Evolutionary conservation across 805 yeast genomes (phyloP).

Genomic region (Maudiozyma bulderi): DNA sequence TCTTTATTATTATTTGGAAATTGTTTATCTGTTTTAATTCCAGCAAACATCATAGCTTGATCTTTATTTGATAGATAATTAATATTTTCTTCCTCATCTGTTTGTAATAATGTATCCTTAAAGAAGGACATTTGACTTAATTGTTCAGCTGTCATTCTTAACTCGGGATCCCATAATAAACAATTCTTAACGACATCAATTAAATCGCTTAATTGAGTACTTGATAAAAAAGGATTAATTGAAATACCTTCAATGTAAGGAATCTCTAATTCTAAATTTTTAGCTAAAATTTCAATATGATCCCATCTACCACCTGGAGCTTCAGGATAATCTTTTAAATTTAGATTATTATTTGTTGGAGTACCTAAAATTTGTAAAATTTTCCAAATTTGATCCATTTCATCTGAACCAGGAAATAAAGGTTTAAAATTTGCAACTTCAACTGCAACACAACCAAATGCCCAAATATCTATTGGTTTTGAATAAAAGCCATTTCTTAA

Average conservation of each 20-base stretch:
- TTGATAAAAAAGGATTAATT: constrained; percentile 37
- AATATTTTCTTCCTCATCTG: not conserved
- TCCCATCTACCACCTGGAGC: constrained; percentile 72
- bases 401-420: constrained; percentile 74
- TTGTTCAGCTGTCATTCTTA: constrained; percentile 43
- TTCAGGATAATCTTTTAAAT: constrained; percentile 9
- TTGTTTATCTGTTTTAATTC: not conserved
- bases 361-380: constrained; percentile 64
- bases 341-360: constrained; percentile 35
- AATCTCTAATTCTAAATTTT: constrained; percentile 44
- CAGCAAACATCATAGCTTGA: constrained; percentile 3
- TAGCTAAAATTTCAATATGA: constrained; percentile 45
- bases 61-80: constrained; percentile 7
- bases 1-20: not conserved
- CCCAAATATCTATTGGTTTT: constrained; percentile 75
- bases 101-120: constrained; percentile 30
- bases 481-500: constrained; percentile 55
- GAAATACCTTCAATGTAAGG: constrained; percentile 47
- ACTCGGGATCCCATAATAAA: constrained; percentile 71
- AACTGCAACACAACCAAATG: constrained; percentile 70
- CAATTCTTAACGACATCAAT: constrained; percentile 35
- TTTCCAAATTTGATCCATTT: constrained; percentile 67
- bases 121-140: constrained; percentile 49
- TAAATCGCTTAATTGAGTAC: constrained; percentile 33
- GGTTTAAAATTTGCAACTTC: constrained; percentile 69